phyloP scores from a whole-genome alignment of 768 basidiomycete genomes.

The Collybiopsis luxurians region DNA sequence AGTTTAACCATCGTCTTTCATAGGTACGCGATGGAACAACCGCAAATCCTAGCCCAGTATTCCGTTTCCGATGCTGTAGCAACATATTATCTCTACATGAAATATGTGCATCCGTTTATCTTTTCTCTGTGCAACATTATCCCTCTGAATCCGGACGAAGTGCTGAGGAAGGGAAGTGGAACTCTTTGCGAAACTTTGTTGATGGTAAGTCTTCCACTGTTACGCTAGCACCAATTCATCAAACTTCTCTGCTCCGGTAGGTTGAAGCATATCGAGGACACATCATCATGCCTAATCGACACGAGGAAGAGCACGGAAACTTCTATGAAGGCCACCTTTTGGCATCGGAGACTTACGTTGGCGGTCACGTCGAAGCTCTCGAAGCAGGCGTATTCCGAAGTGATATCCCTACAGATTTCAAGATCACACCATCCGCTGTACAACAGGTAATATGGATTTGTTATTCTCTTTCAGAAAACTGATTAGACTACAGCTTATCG shows the following conservation, averaged over 20 bases:
- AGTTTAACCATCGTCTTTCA: not conserved
- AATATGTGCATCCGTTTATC: slow-evolving; percentile 99
- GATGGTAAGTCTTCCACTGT: slow-evolving; percentile 64
- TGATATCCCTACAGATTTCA: slow-evolving; percentile 94
- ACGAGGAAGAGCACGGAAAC: slow-evolving; percentile 88
- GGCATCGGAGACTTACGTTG: slow-evolving; percentile 96
- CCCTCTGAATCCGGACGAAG: slow-evolving; percentile 94
- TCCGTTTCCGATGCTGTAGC: slow-evolving; percentile 99
- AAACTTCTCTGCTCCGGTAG: slow-evolving; percentile 36
- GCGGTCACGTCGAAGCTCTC: slow-evolving; percentile 97
- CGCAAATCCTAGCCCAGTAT: slow-evolving; percentile 92
- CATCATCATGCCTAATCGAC: slow-evolving; percentile 97
- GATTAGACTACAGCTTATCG: slow-evolving; percentile 64
- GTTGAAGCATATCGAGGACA: slow-evolving; percentile 91
- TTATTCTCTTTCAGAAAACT: not conserved
- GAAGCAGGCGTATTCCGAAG: slow-evolving; percentile 98
- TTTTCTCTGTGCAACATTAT: slow-evolving; percentile 99
- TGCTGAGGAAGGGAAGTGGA: slow-evolving; percentile 92
- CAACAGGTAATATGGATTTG: slow-evolving; percentile 58
- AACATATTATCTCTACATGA: slow-evolving; percentile 99
- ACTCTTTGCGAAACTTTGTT: slow-evolving; percentile 96
- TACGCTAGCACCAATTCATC: not conserved
- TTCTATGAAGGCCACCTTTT: slow-evolving; percentile 97
- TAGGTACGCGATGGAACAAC: slow-evolving; percentile 95
- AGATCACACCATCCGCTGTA: slow-evolving; percentile 83